Conservation (phyloP, 1,139 yeast species). For the Citeromyces hawaiiensis region DNA sequence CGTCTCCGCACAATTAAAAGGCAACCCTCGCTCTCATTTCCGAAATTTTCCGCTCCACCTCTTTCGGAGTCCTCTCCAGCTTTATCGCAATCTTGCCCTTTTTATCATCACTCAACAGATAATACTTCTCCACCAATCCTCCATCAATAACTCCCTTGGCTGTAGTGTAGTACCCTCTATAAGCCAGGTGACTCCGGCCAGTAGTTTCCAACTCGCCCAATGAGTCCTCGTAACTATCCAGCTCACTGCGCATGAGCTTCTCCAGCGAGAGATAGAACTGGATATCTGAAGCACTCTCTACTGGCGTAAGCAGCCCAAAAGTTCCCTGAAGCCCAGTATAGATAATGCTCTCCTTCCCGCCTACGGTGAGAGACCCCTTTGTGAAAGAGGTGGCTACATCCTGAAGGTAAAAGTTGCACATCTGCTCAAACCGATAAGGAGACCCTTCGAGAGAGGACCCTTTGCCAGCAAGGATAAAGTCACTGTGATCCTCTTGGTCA, state of each 20-base stretch:
- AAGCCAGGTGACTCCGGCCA: constrained; percentile 58
- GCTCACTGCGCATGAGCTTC: constrained; percentile 25
- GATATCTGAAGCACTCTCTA: constrained; percentile 49
- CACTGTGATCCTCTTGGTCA: constrained; percentile 38
- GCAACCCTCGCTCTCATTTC: constrained; percentile 44
- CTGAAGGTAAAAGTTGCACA: constrained; percentile 52
- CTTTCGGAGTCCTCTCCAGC: constrained; percentile 42
- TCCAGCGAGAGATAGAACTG: constrained; percentile 47
- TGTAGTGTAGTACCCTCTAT: constrained; percentile 71
- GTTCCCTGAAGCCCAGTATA: constrained; percentile 78
- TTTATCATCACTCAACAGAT: constrained; percentile 20
- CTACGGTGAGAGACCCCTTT: constrained; percentile 38
- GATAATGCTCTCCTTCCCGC: constrained; percentile 53
- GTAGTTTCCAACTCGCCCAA: constrained; percentile 16
- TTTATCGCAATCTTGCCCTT: constrained; percentile 36
- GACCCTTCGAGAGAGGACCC: constrained; percentile 30
- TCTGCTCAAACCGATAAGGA: constrained; percentile 34
- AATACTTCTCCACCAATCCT: constrained; percentile 58
- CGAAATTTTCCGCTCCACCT: constrained; percentile 45
- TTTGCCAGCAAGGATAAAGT: constrained; percentile 20
- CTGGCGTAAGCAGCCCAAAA: constrained; percentile 60
- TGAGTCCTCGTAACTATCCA: constrained; percentile 12
- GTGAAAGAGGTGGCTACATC: constrained; percentile 60
- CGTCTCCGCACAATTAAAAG: neutral
- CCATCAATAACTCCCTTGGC: constrained; percentile 74